Base-by-base conservation (phyloP, 2,329 filamentous ascomycete genomes). In the Colletotrichum aenigma region DNA sequence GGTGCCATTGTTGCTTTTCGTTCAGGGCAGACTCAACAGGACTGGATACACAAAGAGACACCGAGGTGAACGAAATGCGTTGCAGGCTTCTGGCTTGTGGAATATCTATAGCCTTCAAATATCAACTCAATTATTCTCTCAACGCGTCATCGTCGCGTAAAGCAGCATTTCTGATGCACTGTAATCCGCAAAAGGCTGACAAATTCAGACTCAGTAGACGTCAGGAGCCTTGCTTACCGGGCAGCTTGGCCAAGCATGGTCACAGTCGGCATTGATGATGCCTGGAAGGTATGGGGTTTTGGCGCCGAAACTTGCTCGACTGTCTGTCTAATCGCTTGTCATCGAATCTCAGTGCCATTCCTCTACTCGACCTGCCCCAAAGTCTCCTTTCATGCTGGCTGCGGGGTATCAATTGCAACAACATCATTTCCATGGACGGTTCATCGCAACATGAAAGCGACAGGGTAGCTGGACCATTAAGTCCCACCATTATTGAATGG, bases 291-390 rank as follows among this genome's bases (percentile, higher is more conserved):
- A 43, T 6, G 0, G 3, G 38, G 38, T n/a, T 43, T 43, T 43
- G 38, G 38, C 38, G 18, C 16, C 38, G 18, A 43, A 43, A 43
- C 4, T 43, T n/a, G 38, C 38, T n/a, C 6, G 18, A 43, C 6
- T n/a, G 38, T 43, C 5, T 43, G 38, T 43, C 38, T 43, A 4
- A 9, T 18, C 7, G 7, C 7, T 3, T 1, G 15, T 3, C 38
- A 43, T 1, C 38, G 38, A 9, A 10, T 10, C 4, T 4, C 16
- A 43, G 1, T n/a, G 38, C 18, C 38, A 18, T n/a, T 18, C 10
- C 3, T n/a, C 18, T 43, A 43, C 1, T 43, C 18, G 38, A n/a
- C 3, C 0, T n/a, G 3, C 38, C 1, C 38, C 3, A 4, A n/a
- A n/a, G 18, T 6, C 18, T 43, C 38, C 38, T n/a, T 18, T 43